These are phyloP conservation scores for Ustilaginoidea virens DNA, from an alignment of 2,329 filamentous ascomycete genomes.

Conservation along the genomic window DNA sequence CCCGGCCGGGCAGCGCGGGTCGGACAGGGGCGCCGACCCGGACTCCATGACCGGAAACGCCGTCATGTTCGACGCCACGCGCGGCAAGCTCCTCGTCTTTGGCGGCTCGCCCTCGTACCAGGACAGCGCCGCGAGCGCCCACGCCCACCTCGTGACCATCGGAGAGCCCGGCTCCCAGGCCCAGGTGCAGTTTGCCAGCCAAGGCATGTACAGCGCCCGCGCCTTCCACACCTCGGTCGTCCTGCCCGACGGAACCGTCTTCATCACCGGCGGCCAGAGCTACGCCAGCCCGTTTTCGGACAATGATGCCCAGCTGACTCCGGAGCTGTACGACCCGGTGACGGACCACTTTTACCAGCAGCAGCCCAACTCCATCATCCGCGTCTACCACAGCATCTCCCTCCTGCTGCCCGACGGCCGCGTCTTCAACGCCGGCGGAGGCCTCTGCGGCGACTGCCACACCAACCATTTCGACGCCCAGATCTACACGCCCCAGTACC, in stretches of 20 bases:
- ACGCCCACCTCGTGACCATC: slow-evolving; percentile 24
- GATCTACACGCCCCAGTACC: slow-evolving; percentile 40
- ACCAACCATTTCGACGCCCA: slow-evolving; percentile 38
- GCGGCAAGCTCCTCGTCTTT: slow-evolving; percentile 37
- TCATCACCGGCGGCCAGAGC: slow-evolving; percentile 31
- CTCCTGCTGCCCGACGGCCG: slow-evolving; percentile 34
- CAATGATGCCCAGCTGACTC: slow-evolving; percentile 20
- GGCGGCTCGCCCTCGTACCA: slow-evolving; percentile 34
- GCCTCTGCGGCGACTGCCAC: slow-evolving; percentile 30
- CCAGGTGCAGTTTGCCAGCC: slow-evolving; percentile 4
- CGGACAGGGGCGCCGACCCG: slow-evolving; percentile 20
- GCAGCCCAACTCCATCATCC: slow-evolving; percentile 21
- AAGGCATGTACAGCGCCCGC: slow-evolving; percentile 20
- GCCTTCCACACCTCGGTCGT: slow-evolving; percentile 30
- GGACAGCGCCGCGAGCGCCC: slow-evolving; percentile 21
- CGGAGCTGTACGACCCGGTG: slow-evolving; percentile 30
- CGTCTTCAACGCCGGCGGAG: slow-evolving; percentile 35
- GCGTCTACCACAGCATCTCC: slow-evolving; percentile 33
- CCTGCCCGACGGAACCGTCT: slow-evolving; percentile 30
- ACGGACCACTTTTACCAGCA: slow-evolving; percentile 23
- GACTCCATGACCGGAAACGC: slow-evolving; percentile 38
- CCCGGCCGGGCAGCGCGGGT: slow-evolving; percentile 20
- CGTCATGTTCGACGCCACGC: slow-evolving; percentile 43
- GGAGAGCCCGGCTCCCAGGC: slow-evolving; percentile 6
- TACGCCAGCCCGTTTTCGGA: slow-evolving; percentile 29